A percentile compares a stretch with the other conserved stretches of the same genome.
Evolutionary conservation across 108 stramenopile species (phyloP).

Genomic region (Nannochloropsis salina): DNA sequence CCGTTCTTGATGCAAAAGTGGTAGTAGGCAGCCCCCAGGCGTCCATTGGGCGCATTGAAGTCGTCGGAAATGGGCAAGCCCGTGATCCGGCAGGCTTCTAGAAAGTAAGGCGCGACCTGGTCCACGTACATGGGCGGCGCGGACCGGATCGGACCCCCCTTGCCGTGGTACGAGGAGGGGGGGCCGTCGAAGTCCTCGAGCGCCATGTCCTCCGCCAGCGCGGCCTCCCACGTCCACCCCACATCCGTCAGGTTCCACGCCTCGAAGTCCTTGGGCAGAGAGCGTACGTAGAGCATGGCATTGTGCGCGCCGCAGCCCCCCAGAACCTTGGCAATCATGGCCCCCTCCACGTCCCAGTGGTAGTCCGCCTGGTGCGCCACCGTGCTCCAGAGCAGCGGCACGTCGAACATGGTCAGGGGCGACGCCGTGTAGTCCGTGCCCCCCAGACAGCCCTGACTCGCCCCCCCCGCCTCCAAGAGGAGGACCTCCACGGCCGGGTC

Average conservation of each 20-base stretch:
- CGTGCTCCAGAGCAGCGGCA: slow-evolving; percentile 43
- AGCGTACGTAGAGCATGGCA: slow-evolving; percentile 52
- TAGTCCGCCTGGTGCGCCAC: slow-evolving; percentile 36
- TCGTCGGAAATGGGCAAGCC: slow-evolving; percentile 29
- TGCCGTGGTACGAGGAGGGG: slow-evolving; percentile 24
- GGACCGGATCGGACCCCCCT: slow-evolving; percentile 37
- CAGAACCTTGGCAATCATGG: slow-evolving; percentile 44
- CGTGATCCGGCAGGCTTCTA: slow-evolving; percentile 28
- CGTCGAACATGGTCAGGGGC: slow-evolving; percentile 46
- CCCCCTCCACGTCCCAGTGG: slow-evolving; percentile 42
- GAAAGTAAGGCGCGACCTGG: slow-evolving; percentile 37
- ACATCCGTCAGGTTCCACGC: slow-evolving; percentile 38
- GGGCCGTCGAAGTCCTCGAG: slow-evolving; percentile 35
- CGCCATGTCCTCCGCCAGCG: slow-evolving; percentile 24
- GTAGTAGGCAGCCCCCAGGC: slow-evolving; percentile 42
- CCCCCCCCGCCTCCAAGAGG: slow-evolving; percentile 54
- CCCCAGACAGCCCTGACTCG: slow-evolving; percentile 39
- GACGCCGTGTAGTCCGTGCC: slow-evolving; percentile 34
- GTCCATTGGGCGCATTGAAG: slow-evolving; percentile 44
- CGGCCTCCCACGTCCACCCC: slow-evolving; percentile 37
- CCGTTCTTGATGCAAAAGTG: slow-evolving; percentile 42
- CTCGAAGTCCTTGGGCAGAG: slow-evolving; percentile 38
- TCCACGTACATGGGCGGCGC: slow-evolving; percentile 23
- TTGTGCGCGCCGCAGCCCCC: slow-evolving; percentile 52
- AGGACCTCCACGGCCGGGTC: slow-evolving; percentile 44